A percentile compares a stretch with the other conserved stretches of the same genome.
Conservation (phyloP, 352 stramenopile genomes). For the Plasmopara muralis region DNA sequence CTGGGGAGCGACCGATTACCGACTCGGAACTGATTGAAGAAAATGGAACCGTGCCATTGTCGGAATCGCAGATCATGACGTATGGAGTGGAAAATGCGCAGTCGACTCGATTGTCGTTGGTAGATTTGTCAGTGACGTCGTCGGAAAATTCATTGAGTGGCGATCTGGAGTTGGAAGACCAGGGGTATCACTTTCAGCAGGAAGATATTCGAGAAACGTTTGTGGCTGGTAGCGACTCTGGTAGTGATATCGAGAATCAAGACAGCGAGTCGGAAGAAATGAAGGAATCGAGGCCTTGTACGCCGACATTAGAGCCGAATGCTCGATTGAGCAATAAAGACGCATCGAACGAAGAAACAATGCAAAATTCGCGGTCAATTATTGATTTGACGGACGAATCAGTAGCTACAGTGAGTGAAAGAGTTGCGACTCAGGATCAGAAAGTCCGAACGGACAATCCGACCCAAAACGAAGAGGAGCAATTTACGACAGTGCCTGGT, state of each 20-base stretch:
- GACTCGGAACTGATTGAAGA: constrained; percentile 72
- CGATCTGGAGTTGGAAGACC: constrained; percentile 17
- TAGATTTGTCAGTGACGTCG: too few relatives aligned
- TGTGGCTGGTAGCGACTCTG: constrained; percentile 31
- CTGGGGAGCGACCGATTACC: constrained; percentile 17
- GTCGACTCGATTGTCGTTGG: too few relatives aligned
- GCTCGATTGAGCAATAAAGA: neutral
- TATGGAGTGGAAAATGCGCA: too few relatives aligned
- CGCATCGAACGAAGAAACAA: neutral
- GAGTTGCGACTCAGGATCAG: too few relatives aligned
- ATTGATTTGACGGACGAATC: too few relatives aligned
- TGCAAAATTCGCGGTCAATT: too few relatives aligned
- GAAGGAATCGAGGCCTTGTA: constrained; percentile 6
- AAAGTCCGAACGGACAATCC: too few relatives aligned
- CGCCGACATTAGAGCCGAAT: too few relatives aligned
- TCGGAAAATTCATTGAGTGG: constrained; percentile 17
- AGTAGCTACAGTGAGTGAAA: too few relatives aligned
- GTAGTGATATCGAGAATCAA: constrained; percentile 28
- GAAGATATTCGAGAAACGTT: constrained; percentile 51
- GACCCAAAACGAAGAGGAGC: too few relatives aligned
- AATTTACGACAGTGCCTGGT: neutral
- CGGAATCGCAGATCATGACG: constrained; percentile 17
- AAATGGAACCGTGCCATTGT: constrained; percentile 37
- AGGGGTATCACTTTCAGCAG: constrained; percentile 38
- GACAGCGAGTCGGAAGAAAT: constrained; percentile 8